Evolutionary conservation across 2,329 filamentous ascomycete genomes (phyloP), one percentile per base, ranked within the genome.

Genomic region (Orbilia javanica): DNA sequence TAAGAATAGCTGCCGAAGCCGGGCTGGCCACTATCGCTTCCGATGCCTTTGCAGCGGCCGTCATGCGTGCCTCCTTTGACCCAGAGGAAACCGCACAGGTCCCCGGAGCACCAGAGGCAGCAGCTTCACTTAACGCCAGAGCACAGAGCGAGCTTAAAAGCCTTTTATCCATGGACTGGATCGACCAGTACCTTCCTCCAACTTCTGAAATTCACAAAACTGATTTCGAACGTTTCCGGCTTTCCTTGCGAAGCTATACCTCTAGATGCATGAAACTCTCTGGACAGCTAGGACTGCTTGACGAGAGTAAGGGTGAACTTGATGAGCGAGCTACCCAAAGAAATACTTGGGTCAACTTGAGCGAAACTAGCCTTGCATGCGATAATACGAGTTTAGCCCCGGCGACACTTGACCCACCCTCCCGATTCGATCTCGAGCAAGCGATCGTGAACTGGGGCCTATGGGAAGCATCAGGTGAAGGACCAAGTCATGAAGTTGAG

Each of bases 1-100:
- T 69, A 27, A 62, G 52, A 22, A 65, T 79, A 15, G 63, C 68
- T 29, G 53, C 70, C 11, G 75, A 79, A 44, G 75, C 75, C 11
- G 75, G 75, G 7, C 36, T 79, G 18, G 68, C 69, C 15, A 73
- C 57, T 3, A 73, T 79, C 18, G 75, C 75, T 13, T 72, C 75
- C 7, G 75, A 79, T 50, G 75, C 75, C 20, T 79, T 72, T 42
- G 67, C 75, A n/a, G 67, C 75, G 5, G 75, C 75, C 11, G 75
- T 73, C n/a, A 79, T 79, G 48, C 53, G 55, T 50, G 71, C 67
- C 20, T 52, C 20, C 39, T 60, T 73, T 29, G 64, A 79, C 29
- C 44, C 62, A 6, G 53, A 52, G 13, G 46, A 66, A 18, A 53
- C 75, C 7, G 50, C 22, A 34, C 7, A 69, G 18, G 68, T 79